phyloP scores from a whole-genome alignment of 2,329 filamentous ascomycete species.

The Cercospora sojina region DNA sequence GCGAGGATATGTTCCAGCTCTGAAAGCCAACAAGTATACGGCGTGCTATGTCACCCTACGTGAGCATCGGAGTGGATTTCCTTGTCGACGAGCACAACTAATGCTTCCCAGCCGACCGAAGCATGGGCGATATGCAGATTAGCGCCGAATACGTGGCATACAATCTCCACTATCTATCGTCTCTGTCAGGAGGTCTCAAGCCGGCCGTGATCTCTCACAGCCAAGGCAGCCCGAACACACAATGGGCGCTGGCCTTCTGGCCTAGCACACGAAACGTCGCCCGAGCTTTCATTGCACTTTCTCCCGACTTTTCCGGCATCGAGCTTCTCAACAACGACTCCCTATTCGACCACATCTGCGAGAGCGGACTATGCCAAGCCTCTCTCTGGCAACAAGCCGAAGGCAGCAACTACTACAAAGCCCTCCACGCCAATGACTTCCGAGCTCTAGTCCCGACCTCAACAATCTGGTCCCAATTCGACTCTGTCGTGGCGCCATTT shows the following conservation, averaged over 20 bases:
- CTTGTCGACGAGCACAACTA: background rate
- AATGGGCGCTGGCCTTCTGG: conserved; percentile 38
- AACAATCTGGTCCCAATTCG: conserved; percentile 31
- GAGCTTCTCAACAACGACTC: conserved; percentile 27
- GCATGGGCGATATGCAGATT: conserved; percentile 38
- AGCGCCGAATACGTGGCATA: conserved; percentile 37
- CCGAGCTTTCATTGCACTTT: conserved; percentile 31
- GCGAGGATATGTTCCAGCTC: conserved; percentile 34
- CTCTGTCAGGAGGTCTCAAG: conserved; percentile 29
- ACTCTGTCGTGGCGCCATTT: conserved; percentile 33
- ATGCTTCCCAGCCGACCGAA: conserved; percentile 24
- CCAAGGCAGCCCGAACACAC: conserved; percentile 35
- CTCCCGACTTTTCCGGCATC: conserved; percentile 35
- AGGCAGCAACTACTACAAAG: conserved; percentile 34
- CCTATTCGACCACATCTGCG: conserved; percentile 28
- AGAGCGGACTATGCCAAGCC: conserved; percentile 32
- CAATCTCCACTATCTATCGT: conserved; percentile 33
- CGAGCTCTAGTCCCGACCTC: conserved; percentile 33
- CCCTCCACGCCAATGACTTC: conserved; percentile 31
- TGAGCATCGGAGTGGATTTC: conserved; percentile 13
- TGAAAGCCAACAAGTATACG: conserved; percentile 33
- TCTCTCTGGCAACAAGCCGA: conserved; percentile 34
- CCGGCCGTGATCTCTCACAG: conserved; percentile 34
- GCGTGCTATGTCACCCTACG: conserved; percentile 36
- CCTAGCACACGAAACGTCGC: conserved; percentile 32